These are phyloP conservation scores for Clavispora santaluciae DNA, from an alignment of 805 yeast species.

Conservation along the genomic window DNA sequence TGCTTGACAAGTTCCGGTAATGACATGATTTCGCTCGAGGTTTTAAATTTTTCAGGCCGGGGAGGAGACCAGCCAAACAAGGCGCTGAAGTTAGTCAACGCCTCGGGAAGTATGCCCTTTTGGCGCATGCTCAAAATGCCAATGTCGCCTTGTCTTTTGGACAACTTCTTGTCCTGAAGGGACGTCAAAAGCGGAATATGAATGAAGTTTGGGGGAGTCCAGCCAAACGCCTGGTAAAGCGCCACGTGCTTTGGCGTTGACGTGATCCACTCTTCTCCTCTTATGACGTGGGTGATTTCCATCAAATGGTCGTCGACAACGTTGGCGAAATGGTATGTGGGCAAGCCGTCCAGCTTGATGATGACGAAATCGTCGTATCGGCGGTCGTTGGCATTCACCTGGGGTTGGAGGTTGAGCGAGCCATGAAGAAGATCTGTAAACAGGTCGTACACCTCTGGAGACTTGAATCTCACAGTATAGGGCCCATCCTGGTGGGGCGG, in stretches of 20 bases:
- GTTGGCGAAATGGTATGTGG: constrained; percentile 95
- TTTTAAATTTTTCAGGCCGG: constrained; percentile 43
- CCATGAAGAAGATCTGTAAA: constrained; percentile 81
- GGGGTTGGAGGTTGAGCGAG: constrained; percentile 68
- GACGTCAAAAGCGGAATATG: constrained; percentile 89
- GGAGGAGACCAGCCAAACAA: constrained; percentile 94
- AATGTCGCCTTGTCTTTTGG: constrained; percentile 81
- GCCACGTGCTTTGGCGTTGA: constrained; percentile 95
- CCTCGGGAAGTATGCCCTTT: constrained; percentile 77
- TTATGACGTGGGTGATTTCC: constrained; percentile 87
- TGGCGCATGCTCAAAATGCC: constrained; percentile 57
- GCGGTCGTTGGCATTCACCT: constrained; percentile 60
- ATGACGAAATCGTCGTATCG: constrained; percentile 88
- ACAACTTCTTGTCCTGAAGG: constrained; percentile 65
- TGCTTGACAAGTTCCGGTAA: constrained; percentile 46
- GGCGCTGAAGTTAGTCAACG: constrained; percentile 80
- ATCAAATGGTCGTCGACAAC: constrained; percentile 92
- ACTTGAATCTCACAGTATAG: constrained; percentile 67
- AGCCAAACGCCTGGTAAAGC: constrained; percentile 76
- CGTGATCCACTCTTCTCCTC: constrained; percentile 98
- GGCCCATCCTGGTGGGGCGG: constrained; percentile 18
- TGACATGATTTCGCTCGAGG: constrained; percentile 47
- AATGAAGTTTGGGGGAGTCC: constrained; percentile 76
- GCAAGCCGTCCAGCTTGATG: constrained; percentile 88
- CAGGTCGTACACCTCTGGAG: constrained; percentile 66